These are phyloP conservation scores for Meyerozyma carpophila DNA, from an alignment of 1,139 yeast genomes.

Conservation along the genomic window DNA sequence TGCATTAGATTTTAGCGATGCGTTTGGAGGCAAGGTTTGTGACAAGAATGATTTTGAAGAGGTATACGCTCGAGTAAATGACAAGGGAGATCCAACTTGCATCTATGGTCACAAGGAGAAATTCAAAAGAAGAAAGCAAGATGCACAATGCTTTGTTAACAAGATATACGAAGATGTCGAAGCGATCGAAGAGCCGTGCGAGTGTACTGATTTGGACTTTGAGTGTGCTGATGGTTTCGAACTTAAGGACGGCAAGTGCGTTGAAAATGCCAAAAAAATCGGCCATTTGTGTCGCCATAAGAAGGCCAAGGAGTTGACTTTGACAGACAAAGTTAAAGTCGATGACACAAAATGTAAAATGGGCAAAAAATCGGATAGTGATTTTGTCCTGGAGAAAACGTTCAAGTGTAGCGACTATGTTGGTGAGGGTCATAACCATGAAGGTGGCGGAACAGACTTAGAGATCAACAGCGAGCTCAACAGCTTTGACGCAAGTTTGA, in stretches of 20 bases:
- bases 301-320: conserved; percentile 16
- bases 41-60: conserved; percentile 55
- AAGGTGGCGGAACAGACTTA: conserved; percentile 16
- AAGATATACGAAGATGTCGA: conserved; percentile 55
- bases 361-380: conserved; percentile 20
- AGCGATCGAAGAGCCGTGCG: conserved; percentile 54
- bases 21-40: conserved; percentile 52
- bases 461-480: conserved; percentile 16
- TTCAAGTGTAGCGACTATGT: conserved; percentile 27
- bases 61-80: conserved; percentile 52
- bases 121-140: conserved; percentile 62
- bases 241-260: conserved; percentile 44
- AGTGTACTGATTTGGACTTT: conserved; percentile 60
- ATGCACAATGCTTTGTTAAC: conserved; percentile 65
- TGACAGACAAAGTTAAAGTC: conserved; percentile 36
- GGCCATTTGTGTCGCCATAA: conserved; percentile 19
- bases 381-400: conserved; percentile 20
- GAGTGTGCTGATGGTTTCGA: conserved; percentile 68
- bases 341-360: conserved; percentile 48
- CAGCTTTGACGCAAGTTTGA: conserved; percentile 40
- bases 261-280: conserved; percentile 39
- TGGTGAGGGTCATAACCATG: conserved; percentile 23
- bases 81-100: conserved; percentile 51
- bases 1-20: conserved; percentile 58
- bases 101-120: conserved; percentile 69